Evolutionary conservation across 2,329 filamentous ascomycete species (phyloP), one percentile per base, ranked within the genome.

Genomic region (Lecanicillium sp.): DNA sequence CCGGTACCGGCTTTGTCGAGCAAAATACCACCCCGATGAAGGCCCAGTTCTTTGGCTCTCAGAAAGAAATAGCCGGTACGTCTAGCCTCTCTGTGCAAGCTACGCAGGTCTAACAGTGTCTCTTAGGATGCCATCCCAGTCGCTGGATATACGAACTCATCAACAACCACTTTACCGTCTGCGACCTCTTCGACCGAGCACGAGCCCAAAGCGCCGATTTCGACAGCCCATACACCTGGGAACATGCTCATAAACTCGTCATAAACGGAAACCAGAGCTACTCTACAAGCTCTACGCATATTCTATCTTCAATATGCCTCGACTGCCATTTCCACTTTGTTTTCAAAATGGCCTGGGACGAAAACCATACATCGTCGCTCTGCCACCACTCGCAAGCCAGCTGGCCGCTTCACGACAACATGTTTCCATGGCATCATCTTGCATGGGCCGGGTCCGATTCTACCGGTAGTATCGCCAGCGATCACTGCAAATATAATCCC

Each of bases 241-340:
- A 67, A 30, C 67, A 69, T 44, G 47, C 56, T 12, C 67, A 69
- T 40, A 59, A 59, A 45, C 55, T 70, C 14, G 61, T 63, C 14
- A 62, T 68, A 49, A 67, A 68, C 42, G 67, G 67, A 24, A 69
- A 70, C 41, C 68, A 71, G 49, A 67, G 60, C 51, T 64, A 57
- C 26, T 56, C 51, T 1, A 58, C 60, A 23, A 33, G 49, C 2
- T 58, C 56, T 5, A 57, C 51, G 6, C 58, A 57, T 2, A 26
- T 64, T 2, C 46, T 70, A 2, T 70, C 68, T 4, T 58, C 67
- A 3, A 58, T 71, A 8, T 71, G 68, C 48, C 56, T 68, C 11
- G 62, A 67, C 38, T 71, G 68, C 42, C 65, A 68, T 43, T 67
- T 67, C 27, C 68, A 71, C 52, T 69, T 71, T 44, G 58, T 70